Base-by-base conservation (phyloP, 345 rosid genomes). In the Euphorbia pulcherrima region DNA sequence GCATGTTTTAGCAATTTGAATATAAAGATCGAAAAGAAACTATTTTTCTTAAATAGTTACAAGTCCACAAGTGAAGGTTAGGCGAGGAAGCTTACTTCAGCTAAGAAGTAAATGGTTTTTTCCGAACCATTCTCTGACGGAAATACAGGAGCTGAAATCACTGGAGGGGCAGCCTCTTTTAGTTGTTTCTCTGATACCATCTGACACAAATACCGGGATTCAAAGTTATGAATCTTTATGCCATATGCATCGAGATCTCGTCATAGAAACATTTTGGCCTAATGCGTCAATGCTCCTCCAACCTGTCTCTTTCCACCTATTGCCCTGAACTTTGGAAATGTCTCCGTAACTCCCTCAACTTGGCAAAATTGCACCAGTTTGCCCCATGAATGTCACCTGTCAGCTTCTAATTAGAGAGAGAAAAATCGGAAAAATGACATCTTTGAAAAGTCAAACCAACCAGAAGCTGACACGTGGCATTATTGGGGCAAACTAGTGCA, bases 171-270 rank as follows among this genome's bases (percentile, higher is more conserved):
- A 81, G 97, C 86, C 72, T 93, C 98, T 80, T 86, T 93, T 67
- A 70, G 89, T 73, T 93, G 98, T 78, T 93, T 93, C 83, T 93
- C 98, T 3, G 88, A 87, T 21, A 90, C 91, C 92, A 93, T 90
- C 98, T 93, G 82, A 64, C 48, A 67, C 44, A 77, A 67, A 39
- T 39, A 60, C 5, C 50, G 68, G 13, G 26, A 50, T 17, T 20
- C 75, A 68, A 64, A 56, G 50, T 55, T 23, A 70, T 27, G 53
- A 44, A 14, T 44, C 50, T 17, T 37, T 29, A 60, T 3, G 41
- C 30, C 40, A 60, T 3, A 48, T 29, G 20, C 65, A 57, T 24
- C n/a, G 64, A 69, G 6, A 8, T 21, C 71, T 67, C 30, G 17
- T 40, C 6, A 18, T 4, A 5, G 26, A 48, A 74, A 67, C 37